Evolutionary conservation across 225 moss, liverwort and hornwort genomes (phyloP).

Genomic region (Pseudoscleropodium purum): DNA sequence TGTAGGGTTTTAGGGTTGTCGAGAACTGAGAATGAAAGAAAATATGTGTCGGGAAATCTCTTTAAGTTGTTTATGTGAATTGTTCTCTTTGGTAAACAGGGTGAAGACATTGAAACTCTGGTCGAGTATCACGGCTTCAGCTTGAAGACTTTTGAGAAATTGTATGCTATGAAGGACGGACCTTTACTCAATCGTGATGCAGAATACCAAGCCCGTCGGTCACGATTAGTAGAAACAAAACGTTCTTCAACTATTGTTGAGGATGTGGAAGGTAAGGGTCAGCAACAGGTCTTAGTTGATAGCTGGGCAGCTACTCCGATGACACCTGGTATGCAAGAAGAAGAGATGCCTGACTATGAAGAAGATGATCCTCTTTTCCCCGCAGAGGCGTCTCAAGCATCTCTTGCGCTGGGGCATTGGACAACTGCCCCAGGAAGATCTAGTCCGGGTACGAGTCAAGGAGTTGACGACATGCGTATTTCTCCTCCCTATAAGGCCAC

Average conservation of each 20-base stretch:
- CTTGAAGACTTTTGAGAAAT: conserved; percentile 67
- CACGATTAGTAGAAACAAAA: conserved; percentile 45
- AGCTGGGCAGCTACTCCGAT: conserved; percentile 35
- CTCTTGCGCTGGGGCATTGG: conserved; percentile 18
- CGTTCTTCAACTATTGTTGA: conserved; percentile 34
- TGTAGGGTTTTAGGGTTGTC: background rate
- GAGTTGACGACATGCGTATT: conserved; percentile 55
- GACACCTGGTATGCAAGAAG: conserved; percentile 50
- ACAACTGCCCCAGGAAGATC: conserved; percentile 7
- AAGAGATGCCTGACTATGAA: conserved; percentile 67
- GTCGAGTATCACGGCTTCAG: conserved; percentile 78
- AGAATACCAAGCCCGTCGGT: conserved; percentile 39
- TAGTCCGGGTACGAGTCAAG: conserved; percentile 21
- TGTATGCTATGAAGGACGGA: conserved; percentile 83
- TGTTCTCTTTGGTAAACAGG: conserved; percentile 31
- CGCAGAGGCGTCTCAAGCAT: background rate
- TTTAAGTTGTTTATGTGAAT: background rate
- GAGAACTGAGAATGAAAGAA: background rate
- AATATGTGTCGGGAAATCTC: background rate
- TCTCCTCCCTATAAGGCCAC: conserved; percentile 27
- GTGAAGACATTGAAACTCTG: conserved; percentile 69
- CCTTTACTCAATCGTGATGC: conserved; percentile 55
- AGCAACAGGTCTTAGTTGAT: conserved; percentile 34
- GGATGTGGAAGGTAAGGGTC: conserved; percentile 59
- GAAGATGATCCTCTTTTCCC: conserved; percentile 30